phyloP scores from a whole-genome alignment of 2,329 filamentous ascomycete genomes.

The Samsoniella hepiali region DNA sequence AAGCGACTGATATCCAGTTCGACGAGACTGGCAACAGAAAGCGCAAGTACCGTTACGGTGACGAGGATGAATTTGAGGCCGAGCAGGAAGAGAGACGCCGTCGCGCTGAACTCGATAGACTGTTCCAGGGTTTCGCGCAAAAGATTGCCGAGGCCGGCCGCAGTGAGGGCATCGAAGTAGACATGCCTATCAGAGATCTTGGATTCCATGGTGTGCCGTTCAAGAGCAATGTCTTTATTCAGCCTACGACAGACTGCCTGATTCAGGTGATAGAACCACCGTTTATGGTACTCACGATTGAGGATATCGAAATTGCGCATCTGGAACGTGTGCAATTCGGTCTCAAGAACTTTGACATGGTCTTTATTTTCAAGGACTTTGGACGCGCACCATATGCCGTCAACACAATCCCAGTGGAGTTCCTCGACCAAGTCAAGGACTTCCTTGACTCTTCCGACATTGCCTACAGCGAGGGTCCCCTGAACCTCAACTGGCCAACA shows the following conservation, averaged over 20 bases:
- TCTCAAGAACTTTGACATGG: slow-evolving; percentile 97
- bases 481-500: slow-evolving; percentile 97
- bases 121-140: slow-evolving; percentile 94
- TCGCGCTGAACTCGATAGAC: slow-evolving; percentile 85
- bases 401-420: slow-evolving; percentile 97
- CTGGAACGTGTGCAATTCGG: slow-evolving; percentile 95
- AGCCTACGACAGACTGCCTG: slow-evolving; percentile 93
- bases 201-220: slow-evolving; percentile 96
- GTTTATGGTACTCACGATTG: slow-evolving; percentile 91
- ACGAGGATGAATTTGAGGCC: slow-evolving; percentile 97
- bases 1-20: slow-evolving; percentile 97
- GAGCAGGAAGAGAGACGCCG: slow-evolving; percentile 95
- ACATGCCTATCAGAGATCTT: slow-evolving; percentile 94
- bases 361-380: slow-evolving; percentile 98
- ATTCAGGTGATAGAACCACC: slow-evolving; percentile 96
- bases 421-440: slow-evolving; percentile 91
- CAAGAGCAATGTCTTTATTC: slow-evolving; percentile 91
- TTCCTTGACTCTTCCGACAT: slow-evolving; percentile 97
- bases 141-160: slow-evolving; percentile 96
- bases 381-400: slow-evolving; percentile 85
- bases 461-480: slow-evolving; percentile 85
- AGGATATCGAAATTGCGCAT: slow-evolving; percentile 94
- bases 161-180: slow-evolving; percentile 85
- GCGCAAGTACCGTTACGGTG: slow-evolving; percentile 94
- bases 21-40: slow-evolving; percentile 98